Percentiles rank a stretch among this genome's conserved stretches.
Conservation (phyloP, 1,284 basidiomycete species). For the Phlebopus sp. region DNA sequence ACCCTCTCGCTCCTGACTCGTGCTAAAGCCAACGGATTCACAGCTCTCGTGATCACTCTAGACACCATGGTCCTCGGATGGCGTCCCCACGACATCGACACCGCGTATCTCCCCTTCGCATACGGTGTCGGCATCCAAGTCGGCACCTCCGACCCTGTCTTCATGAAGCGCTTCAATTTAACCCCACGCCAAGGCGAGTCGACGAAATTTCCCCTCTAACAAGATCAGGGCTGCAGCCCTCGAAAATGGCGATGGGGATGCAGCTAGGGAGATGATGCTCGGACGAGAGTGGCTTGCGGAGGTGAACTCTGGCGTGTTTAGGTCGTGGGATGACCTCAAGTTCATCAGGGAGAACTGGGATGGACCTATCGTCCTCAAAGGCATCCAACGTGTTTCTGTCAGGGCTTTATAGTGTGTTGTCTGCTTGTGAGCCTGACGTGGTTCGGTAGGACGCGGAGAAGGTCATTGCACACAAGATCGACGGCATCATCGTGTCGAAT, state of each 20-base stretch:
- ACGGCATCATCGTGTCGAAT: slow-evolving; percentile 82
- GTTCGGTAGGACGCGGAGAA: slow-evolving; percentile 61
- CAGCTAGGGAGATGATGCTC: slow-evolving; percentile 38
- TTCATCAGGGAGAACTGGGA: slow-evolving; percentile 69
- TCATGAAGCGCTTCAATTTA: slow-evolving; percentile 42
- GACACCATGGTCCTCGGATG: slow-evolving; percentile 50
- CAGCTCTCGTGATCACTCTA: slow-evolving; percentile 50
- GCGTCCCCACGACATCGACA: slow-evolving; percentile 48
- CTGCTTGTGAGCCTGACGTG: neutral
- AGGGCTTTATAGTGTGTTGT: slow-evolving; percentile 11
- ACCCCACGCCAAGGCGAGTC: slow-evolving; percentile 28
- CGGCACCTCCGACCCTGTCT: slow-evolving; percentile 51
- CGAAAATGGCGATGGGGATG: slow-evolving; percentile 45
- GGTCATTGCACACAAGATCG: slow-evolving; percentile 63
- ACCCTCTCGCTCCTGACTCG: slow-evolving; percentile 47
- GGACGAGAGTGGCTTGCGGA: slow-evolving; percentile 59
- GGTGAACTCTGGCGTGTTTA: slow-evolving; percentile 56
- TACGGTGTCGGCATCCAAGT: slow-evolving; percentile 44
- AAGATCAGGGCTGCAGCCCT: slow-evolving; percentile 38
- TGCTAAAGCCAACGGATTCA: slow-evolving; percentile 50
- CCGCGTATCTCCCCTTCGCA: slow-evolving; percentile 45
- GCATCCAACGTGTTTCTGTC: slow-evolving; percentile 58
- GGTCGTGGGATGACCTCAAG: slow-evolving; percentile 64
- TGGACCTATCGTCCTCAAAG: slow-evolving; percentile 70
- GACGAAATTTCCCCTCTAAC: slow-evolving; percentile 54